A percentile compares a stretch with the other conserved stretches of the same genome.
These are phyloP conservation scores for Leishmania gerbilli DNA, from an alignment of 208 protist genomes.

Conservation along the genomic window DNA sequence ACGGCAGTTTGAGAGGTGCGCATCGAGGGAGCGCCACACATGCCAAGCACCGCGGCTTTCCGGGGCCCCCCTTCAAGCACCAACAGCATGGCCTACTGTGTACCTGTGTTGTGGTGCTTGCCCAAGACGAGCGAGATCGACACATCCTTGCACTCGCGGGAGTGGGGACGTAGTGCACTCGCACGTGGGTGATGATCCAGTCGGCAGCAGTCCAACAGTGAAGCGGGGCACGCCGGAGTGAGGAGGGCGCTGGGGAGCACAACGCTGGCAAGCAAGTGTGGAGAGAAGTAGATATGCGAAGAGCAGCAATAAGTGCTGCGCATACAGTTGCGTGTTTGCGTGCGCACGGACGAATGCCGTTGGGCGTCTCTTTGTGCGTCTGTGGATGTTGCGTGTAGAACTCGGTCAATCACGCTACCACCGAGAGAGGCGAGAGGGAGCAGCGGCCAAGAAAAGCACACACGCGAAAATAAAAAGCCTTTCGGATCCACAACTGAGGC, in stretches of 20 bases:
- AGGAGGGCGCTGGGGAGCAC: too few species aligned
- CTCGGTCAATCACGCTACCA: not conserved
- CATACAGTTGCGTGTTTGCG: not conserved
- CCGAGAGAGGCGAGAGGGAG: not conserved
- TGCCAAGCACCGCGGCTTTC: conserved; percentile 20
- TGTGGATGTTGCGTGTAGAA: not conserved
- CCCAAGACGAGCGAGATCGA: not conserved
- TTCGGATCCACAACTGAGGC: too few species aligned
- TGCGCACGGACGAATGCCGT: not conserved
- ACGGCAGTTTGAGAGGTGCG: conserved; percentile 24
- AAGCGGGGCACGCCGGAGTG: not conserved
- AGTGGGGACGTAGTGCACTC: not conserved
- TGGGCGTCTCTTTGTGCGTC: not conserved
- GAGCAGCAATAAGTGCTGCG: not conserved
- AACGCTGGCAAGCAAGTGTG: too few species aligned
- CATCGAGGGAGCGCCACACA: conserved; percentile 26
- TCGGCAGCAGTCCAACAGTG: not conserved
- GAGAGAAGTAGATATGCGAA: not conserved
- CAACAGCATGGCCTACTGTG: conserved; percentile 40
- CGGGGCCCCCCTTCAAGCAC: conserved; percentile 37
- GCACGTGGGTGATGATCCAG: not conserved
- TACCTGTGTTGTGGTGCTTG: conserved; percentile 29
- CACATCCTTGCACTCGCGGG: not conserved
- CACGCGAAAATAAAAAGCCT: not conserved
- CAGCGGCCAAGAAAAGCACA: not conserved